Evolutionary conservation across 176 grass and related monocot species (phyloP).

Genomic region (Zoysia japonica): DNA sequence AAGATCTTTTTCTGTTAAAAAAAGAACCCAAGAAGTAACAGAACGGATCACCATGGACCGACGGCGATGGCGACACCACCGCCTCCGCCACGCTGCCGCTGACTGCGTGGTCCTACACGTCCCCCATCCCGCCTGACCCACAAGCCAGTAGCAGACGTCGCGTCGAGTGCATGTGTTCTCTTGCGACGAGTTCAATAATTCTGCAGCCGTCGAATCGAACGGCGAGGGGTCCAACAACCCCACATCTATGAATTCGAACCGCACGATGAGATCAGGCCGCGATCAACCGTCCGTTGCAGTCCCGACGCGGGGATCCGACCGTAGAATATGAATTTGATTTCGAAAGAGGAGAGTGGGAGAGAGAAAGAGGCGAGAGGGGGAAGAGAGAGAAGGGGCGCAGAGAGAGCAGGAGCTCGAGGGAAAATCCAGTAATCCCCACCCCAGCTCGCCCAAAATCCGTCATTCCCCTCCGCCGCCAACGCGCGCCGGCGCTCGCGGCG

Average conservation of each 20-base stretch:
- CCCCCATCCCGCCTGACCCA: background rate
- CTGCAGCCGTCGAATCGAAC: conserved; percentile 48
- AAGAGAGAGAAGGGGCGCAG: conserved; percentile 34
- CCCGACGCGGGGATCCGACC: conserved; percentile 37
- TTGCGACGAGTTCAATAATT: background rate
- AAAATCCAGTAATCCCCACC: conserved; percentile 47
- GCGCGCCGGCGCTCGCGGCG: conserved; percentile 36
- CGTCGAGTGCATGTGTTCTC: background rate
- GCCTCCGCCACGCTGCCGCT: background rate
- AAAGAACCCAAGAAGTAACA: conserved; percentile 14
- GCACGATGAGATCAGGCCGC: conserved; percentile 16
- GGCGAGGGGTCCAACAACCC: conserved; percentile 41
- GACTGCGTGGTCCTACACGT: background rate
- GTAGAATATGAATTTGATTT: conserved; percentile 98
- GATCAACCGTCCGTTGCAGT: conserved; percentile 38
- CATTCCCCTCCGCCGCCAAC: conserved; percentile 43
- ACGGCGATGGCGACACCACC: background rate
- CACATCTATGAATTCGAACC: conserved; percentile 83
- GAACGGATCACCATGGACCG: background rate
- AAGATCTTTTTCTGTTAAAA: background rate
- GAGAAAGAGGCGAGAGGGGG: conserved; percentile 36
- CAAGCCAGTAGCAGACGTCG: background rate
- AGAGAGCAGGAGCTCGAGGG: conserved; percentile 35
- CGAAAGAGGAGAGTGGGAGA: conserved; percentile 86
- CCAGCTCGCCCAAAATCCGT: conserved; percentile 43